Base-by-base conservation (phyloP, 2,329 filamentous ascomycete species). In the Penicillium hordei region DNA sequence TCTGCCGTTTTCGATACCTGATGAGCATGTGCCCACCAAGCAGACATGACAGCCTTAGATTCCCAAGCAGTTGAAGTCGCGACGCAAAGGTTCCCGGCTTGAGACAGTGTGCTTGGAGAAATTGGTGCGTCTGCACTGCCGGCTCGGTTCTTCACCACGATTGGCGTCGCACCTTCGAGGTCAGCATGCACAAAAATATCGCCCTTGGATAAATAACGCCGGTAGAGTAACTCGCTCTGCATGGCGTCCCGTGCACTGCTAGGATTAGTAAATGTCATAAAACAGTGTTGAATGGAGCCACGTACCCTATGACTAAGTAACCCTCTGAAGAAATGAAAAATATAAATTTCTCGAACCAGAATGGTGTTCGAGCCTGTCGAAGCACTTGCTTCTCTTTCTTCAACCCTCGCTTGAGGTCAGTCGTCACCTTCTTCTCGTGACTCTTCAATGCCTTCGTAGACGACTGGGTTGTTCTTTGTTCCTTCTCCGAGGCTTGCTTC, bases 331-430 rank as follows among this genome's bases (percentile, higher is more conserved):
- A 97, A 65, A 97, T 85, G 76, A 99, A 99, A 83, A 91, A 97
- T 29, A 87, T 81, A 68, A 96, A 99, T 75, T 99, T 99, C 70
- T 99, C 94, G 65, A 97, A 99, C 94, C 94, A 99, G 68, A 93
- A 84, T 64, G 88, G 89, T 68, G 87, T 89, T 55, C 94, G 85
- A 9, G 96, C 88, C 0, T 89, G 91, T 45, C 93, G 87, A 10
- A 97, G 78, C 2, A 95, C 80, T 21, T 91, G 88, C 73, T 96
- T 97, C 75, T 97, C 94, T 70, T 94, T 89, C 77, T 96, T 96
- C 56, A 97, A 75, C 0, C 87, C 89, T 68, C 92, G 93, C 76
- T 90, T 95, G 23, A 97, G 80, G 71, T 96, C 91, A 13, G 90
- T 86, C 5, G 84, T 82, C 23, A 97, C 93, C 76, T 96, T 97